Percentiles rank a stretch among this genome's conserved stretches.
Evolutionary conservation across 148 eudicot genomes (phyloP).

Genomic region (Nepenthes mirabilis): DNA sequence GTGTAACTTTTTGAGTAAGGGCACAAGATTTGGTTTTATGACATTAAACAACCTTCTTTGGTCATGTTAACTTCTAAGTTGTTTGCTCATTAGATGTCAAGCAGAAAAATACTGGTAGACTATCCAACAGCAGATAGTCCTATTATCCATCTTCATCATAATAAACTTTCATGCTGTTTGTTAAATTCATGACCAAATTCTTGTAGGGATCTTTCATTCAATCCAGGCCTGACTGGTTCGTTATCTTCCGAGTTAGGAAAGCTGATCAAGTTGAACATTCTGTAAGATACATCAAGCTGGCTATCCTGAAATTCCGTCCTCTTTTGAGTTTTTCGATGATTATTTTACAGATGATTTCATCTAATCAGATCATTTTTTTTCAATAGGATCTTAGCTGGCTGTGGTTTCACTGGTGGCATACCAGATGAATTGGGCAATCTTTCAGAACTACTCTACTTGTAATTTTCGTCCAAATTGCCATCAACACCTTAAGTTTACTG

Average conservation of each 20-base stretch:
- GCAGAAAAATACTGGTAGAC: too few relatives aligned
- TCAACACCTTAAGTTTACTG: neutral
- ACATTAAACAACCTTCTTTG: too few relatives aligned
- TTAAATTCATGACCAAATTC: neutral
- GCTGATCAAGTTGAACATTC: constrained; percentile 41
- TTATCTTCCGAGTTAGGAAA: constrained; percentile 62
- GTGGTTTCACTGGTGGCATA: constrained; percentile 74
- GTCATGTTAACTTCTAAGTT: too few relatives aligned
- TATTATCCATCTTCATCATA: neutral
- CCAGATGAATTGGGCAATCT: constrained; percentile 79
- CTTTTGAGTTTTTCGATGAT: neutral
- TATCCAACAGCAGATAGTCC: neutral
- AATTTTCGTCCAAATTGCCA: constrained; percentile 8
- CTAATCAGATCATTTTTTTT: neutral
- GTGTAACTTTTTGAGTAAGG: too few relatives aligned
- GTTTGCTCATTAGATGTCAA: too few relatives aligned
- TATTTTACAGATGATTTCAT: neutral
- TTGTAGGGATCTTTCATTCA: constrained; percentile 80
- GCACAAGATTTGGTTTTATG: too few relatives aligned
- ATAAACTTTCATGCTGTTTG: neutral
- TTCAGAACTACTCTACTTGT: constrained; percentile 52
- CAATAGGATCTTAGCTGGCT: constrained; percentile 73
- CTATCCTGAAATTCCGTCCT: neutral
- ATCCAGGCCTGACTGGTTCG: constrained; percentile 62
- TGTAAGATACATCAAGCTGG: constrained; percentile 35